phyloP scores from a whole-genome alignment of 176 grass and related monocot genomes.

The Triticum urartu region DNA sequence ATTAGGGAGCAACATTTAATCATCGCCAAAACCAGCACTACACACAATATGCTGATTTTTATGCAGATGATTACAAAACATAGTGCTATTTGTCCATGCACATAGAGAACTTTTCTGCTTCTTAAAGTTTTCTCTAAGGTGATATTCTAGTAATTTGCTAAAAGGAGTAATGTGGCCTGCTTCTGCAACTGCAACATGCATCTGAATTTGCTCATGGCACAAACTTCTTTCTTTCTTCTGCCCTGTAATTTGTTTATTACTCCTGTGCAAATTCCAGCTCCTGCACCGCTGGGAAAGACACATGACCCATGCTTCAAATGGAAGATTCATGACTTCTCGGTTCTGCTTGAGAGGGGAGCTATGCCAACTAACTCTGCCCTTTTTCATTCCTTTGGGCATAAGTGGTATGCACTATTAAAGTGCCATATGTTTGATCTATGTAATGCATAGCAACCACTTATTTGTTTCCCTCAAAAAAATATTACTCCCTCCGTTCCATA shows the following conservation, averaged over 20 bases:
- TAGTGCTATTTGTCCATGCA: not conserved
- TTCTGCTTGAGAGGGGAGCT: not conserved
- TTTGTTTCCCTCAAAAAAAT: no score
- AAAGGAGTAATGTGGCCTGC: not conserved
- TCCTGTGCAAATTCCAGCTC: slow-evolving; percentile 12
- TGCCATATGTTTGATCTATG: not conserved
- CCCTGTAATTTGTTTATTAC: not conserved
- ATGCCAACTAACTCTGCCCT: not conserved
- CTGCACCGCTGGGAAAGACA: not conserved
- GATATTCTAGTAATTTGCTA: not conserved
- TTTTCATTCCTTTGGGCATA: slow-evolving; percentile 12
- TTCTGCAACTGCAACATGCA: not conserved
- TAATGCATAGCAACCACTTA: not conserved
- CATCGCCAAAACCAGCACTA: no score
- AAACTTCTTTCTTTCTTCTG: not conserved
- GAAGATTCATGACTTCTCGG: slow-evolving; percentile 33
- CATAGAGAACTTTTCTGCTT: not conserved
- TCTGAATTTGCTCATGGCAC: not conserved
- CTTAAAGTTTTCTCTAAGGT: not conserved
- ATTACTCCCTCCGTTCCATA: no score
- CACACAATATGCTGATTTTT: no score
- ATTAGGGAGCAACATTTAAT: no score
- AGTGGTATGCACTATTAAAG: not conserved
- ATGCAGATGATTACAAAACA: not conserved
- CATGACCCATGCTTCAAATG: slow-evolving; percentile 5